Conservation (phyloP, 1,284 basidiomycete species). For the Ustilago sp. region DNA sequence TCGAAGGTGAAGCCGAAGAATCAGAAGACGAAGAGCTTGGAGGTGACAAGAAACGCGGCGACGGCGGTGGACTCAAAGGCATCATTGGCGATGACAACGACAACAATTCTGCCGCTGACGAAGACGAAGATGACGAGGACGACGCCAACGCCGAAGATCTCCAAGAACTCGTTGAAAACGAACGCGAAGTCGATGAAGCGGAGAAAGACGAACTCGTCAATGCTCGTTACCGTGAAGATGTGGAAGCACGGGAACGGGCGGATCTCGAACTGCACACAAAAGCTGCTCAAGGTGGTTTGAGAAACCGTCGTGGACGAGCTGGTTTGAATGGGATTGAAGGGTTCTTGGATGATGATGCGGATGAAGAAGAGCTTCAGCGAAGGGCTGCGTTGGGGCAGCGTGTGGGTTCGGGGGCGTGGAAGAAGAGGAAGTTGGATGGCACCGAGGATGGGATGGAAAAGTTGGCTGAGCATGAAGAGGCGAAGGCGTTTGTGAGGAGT, state of each 20-base stretch:
- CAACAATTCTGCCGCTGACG: conserved; percentile 26
- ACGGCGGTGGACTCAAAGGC: conserved; percentile 59
- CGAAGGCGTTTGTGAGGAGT: conserved; percentile 55
- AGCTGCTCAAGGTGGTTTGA: conserved; percentile 54
- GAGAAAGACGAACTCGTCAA: conserved; percentile 58
- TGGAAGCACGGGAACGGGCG: conserved; percentile 57
- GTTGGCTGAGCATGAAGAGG: conserved; percentile 54
- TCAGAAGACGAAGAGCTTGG: conserved; percentile 63
- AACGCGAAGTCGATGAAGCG: conserved; percentile 60
- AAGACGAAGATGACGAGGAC: conserved; percentile 55
- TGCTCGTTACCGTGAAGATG: conserved; percentile 54
- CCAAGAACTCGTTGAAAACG: conserved; percentile 63
- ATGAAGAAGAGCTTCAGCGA: conserved; percentile 58
- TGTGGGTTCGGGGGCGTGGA: conserved; percentile 25
- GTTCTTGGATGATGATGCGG: conserved; percentile 65
- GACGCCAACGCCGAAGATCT: conserved; percentile 62
- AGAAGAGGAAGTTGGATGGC: conserved; percentile 56
- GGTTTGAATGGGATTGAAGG: conserved; percentile 52
- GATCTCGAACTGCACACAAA: conserved; percentile 59
- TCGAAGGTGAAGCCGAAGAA: conserved; percentile 68
- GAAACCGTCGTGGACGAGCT: conserved; percentile 39
- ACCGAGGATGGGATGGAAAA: conserved; percentile 61
- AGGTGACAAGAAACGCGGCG: conserved; percentile 33
- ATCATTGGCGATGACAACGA: conserved; percentile 57
- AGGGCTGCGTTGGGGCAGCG: conserved; percentile 33